Evolutionary conservation across 441 rosid genomes (phyloP), one percentile per base, ranked within the genome.

Genomic region (Sinapis alba): DNA sequence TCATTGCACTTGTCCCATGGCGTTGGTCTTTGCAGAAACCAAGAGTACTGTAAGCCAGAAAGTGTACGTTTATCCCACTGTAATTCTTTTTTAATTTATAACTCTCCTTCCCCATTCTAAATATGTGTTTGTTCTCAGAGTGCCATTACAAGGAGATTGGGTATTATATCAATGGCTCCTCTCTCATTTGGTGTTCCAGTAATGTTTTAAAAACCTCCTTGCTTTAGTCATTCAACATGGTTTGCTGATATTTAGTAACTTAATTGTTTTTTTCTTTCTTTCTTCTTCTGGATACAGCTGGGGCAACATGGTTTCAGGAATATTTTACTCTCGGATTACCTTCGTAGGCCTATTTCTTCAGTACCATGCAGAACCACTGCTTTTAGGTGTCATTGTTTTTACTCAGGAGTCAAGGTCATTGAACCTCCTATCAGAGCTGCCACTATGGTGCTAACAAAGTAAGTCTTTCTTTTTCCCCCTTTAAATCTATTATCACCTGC

Each of bases 1-100:
- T 87, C 94, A 67, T 69, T 88, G 91, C 97, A 88, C 62, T 74
- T 91, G 82, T 82, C 94, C 81, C 84, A 80, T 85, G 84, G 84
- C 62, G 41, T 86, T 84, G 89, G 94, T 72, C 82, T 85, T 86
- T 85, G 90, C 90, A 91, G 82, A 91, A 87, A 84, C 85, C 89
- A 83, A 82, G 66, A 63, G 24, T 58, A 19, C 73, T 74, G 23
- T 65, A 81, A 81, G 24, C 85, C 78, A 69, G 77, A 81, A 36
- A 79, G 81, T 96, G 98, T 91, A 76, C 9, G 64, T 59, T 65
- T 57, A 43, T 71, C 20, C 54, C 12, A n/a, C 2, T 7, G 19
- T 2, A 10, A 9, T 30, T 27, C 2, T 28, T 58, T 58, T 28
- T 7, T 27, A 9, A 9, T 66, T 57, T 18, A 10, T 21, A 64